Base-by-base conservation (phyloP, 306 rosid species). In the Canavalia ensiformis region DNA sequence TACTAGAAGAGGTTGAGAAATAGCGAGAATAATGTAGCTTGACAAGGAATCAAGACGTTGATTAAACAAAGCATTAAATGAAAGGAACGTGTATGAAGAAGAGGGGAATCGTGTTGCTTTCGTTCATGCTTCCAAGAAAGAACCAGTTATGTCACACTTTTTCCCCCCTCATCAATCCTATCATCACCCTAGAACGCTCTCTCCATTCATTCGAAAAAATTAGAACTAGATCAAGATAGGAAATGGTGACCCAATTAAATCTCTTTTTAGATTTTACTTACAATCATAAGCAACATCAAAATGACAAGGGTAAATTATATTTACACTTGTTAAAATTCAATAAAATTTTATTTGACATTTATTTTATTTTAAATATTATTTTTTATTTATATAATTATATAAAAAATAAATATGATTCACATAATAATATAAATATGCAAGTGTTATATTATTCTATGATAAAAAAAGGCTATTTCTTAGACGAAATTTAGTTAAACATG, bases 101-200 rank as follows among this genome's bases (percentile, higher is more conserved):
- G 39, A 51, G 4, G 7, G 4, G 76, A 4, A 35, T 72, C 25
- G 33, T 0, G 35, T 8, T 33, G 64, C 64, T 56, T 52, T 72
- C 34, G 51, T 51, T 72, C 33, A 72, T 72, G 49, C 64, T 72
- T 72, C 49, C 35, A 72, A 72, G 76, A 72, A 72, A 72, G 18
- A 72, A n/a, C 50, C 7, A 71, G 12, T 51, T 50, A 51, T 51
- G 62, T 18, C 9, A 2, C 18, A 2, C n/a, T 3, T 67, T 4
- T 18, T 18, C 41, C 0, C 5, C 0, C 41, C 0, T 18, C 0
- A 45, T 10, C 41, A 29, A 31, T 39, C 11, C n/a, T 29, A 33
- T 33, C 44, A 8, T 68, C 39, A 67, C 9, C 37, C 0, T 6
- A 13, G 7, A 65, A 33, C 34, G 42, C 2, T 31, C 8, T 1